Conservation (phyloP, 1,284 basidiomycete species). For the Stereum hirsutum region DNA sequence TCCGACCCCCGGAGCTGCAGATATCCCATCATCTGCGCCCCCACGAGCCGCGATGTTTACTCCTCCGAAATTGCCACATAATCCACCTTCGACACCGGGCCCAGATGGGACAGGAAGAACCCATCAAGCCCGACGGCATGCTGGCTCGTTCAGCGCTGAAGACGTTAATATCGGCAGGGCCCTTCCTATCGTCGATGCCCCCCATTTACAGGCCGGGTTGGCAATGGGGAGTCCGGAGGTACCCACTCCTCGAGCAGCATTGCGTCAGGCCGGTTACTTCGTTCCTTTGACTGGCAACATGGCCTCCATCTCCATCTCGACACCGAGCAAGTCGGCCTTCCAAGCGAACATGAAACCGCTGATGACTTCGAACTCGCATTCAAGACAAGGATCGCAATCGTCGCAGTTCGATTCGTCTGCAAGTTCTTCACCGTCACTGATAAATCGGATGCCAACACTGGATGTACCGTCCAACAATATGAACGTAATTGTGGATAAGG, state of each 20-base stretch:
- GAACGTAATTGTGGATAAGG: constrained; percentile 54
- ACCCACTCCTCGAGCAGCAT: constrained; percentile 36
- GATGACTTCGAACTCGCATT: constrained; percentile 39
- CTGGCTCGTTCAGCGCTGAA: constrained; percentile 86
- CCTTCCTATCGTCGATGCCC: constrained; percentile 51
- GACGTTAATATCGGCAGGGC: constrained; percentile 85
- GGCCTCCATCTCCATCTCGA: neutral
- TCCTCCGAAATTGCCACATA: constrained; percentile 8
- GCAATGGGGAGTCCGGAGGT: constrained; percentile 20
- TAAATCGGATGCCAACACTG: constrained; percentile 13
- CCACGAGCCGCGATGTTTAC: constrained; percentile 13
- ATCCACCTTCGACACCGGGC: constrained; percentile 7
- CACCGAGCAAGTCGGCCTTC: neutral
- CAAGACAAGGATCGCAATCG: constrained; percentile 47
- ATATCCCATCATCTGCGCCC: constrained; percentile 18
- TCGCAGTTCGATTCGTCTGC: constrained; percentile 38
- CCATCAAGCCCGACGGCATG: constrained; percentile 68
- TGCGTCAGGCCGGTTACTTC: constrained; percentile 14
- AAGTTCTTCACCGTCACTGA: constrained; percentile 28
- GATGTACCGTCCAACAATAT: constrained; percentile 32
- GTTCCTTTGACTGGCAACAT: constrained; percentile 5
- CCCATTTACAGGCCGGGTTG: constrained; percentile 15
- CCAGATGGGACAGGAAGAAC: constrained; percentile 14
- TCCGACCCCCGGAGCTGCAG: constrained; percentile 15
- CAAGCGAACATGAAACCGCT: constrained; percentile 9